phyloP scores from a whole-genome alignment of 352 stramenopile species.

The Pythium utonaiense region DNA sequence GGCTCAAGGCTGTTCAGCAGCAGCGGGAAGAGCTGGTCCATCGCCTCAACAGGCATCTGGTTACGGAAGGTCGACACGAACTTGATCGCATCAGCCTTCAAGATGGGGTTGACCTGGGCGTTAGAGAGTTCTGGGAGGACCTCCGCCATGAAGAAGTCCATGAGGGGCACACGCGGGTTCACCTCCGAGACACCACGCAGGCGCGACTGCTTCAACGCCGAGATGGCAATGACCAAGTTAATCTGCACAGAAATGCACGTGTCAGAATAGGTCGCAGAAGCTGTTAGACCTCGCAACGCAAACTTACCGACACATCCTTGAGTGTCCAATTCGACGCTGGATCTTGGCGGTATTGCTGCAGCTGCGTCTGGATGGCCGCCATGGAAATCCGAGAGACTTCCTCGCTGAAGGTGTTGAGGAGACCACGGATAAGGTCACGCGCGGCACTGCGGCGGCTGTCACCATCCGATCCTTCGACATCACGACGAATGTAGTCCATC shows the following conservation, averaged over 20 bases:
- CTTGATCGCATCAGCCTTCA: slow-evolving; percentile 98
- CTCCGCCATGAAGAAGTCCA: slow-evolving; percentile 95
- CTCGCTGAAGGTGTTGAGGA: slow-evolving; percentile 94
- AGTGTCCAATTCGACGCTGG: slow-evolving; percentile 88
- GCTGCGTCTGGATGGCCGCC: slow-evolving; percentile 87
- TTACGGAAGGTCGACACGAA: slow-evolving; percentile 98
- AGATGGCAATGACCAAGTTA: slow-evolving; percentile 95
- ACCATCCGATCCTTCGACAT: slow-evolving; percentile 97
- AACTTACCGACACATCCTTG: slow-evolving; percentile 94
- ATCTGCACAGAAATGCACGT: slow-evolving; percentile 33
- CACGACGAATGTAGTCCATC: slow-evolving; percentile 96
- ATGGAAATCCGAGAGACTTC: slow-evolving; percentile 93
- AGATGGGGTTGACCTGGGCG: slow-evolving; percentile 81
- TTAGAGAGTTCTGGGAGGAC: slow-evolving; percentile 92
- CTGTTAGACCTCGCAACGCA: background rate
- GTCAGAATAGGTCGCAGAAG: background rate
- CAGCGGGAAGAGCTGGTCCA: slow-evolving; percentile 92
- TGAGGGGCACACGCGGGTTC: slow-evolving; percentile 93
- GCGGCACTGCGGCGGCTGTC: slow-evolving; percentile 95
- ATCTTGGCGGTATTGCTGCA: slow-evolving; percentile 89
- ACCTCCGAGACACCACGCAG: slow-evolving; percentile 93
- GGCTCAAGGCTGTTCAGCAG: slow-evolving; percentile 87
- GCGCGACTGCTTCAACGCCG: slow-evolving; percentile 92
- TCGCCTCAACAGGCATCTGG: slow-evolving; percentile 91
- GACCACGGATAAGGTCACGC: slow-evolving; percentile 92